Evolutionary conservation across 1,284 basidiomycete species (phyloP), one percentile per base, ranked within the genome.

Genomic region (Cutaneotrichosporon cutaneum): DNA sequence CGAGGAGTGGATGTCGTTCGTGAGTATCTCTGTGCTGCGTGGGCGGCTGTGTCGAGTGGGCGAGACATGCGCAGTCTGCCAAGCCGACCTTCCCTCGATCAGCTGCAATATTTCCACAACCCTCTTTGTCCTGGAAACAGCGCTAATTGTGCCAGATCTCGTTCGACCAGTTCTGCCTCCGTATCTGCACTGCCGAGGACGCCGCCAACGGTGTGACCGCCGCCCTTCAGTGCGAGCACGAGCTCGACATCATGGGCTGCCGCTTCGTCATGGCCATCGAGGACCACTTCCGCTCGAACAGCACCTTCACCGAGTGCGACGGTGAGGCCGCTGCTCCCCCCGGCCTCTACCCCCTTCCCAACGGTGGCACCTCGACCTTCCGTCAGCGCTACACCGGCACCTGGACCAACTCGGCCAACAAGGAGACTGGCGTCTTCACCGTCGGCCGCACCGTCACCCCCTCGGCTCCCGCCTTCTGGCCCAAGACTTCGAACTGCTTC

Each of bases 1-100:
- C 79, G 75, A 82, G 72, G 81, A 83, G 71, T 83, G 82, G 82
- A 82, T 78, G 77, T 72, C 70, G 16, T 77, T 77, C 56, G 72
- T 74, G 64, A 57, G 60, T 61, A 10, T 1, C 4, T 35, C 30
- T 8, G 39, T 42, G 39, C 18, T n/a, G 39, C 16, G 16, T n/a
- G 39, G 18, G 39, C 16, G n/a, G 18, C 14, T 39, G n/a, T 48
- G 21, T 22, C 45, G 4, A n/a, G 22, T 48, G 45, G 26, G 27
- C 27, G 4, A 4, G 16, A 14, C 14, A 30, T 18, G 14, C 48
- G 18, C 18, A n/a, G 39, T 42, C 39, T 42, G 39, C 39, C 39
- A 42, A 42, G 39, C 16, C 39, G 18, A 18, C 9, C 16, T n/a
- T 42, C 39, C 39, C 16, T 18, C n/a, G 39, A n/a, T n/a, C n/a